A percentile compares a stretch with the other conserved stretches of the same genome.
Evolutionary conservation across 1,284 basidiomycete genomes (phyloP).

Genomic region (Moesziomyces globuligerus): DNA sequence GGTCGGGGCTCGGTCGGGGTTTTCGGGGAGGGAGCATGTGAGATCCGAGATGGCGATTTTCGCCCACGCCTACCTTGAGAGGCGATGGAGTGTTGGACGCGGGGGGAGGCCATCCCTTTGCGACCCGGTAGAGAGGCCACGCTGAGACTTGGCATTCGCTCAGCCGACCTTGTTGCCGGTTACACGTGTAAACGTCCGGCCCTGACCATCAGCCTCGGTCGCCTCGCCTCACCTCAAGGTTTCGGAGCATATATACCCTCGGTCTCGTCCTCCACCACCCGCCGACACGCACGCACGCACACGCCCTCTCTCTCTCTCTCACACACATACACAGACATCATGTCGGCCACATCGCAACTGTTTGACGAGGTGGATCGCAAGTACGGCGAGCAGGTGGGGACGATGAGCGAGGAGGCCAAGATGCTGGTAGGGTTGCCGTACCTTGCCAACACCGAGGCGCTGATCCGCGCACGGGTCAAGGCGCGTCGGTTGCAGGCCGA

Average conservation of each 20-base stretch:
- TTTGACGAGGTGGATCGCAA: conserved; percentile 26
- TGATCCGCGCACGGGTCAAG: conserved; percentile 34
- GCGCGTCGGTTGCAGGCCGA: conserved; percentile 35
- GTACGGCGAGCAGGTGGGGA: conserved; percentile 12
- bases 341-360: conserved; percentile 46
- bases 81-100: background rate
- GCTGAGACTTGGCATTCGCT: conserved; percentile 18
- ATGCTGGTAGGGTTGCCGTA: conserved; percentile 47
- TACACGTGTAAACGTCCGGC: conserved; percentile 19
- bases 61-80: background rate
- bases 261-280: background rate
- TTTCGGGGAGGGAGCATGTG: background rate
- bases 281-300: too few relatives aligned
- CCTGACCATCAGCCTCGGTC: background rate
- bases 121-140: too few relatives aligned
- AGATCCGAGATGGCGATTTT: too few relatives aligned
- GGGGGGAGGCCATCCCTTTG: too few relatives aligned
- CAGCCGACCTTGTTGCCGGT: conserved; percentile 1
- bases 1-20: conserved; percentile 6
- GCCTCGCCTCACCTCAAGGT: background rate
- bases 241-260: too few relatives aligned
- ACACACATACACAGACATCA: conserved; percentile 1
- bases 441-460: conserved; percentile 36
- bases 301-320: background rate
- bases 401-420: conserved; percentile 38